Evolutionary conservation across 2,329 filamentous ascomycete genomes (phyloP), one percentile per base, ranked within the genome.

Genomic region (Fusarium sacchari): DNA sequence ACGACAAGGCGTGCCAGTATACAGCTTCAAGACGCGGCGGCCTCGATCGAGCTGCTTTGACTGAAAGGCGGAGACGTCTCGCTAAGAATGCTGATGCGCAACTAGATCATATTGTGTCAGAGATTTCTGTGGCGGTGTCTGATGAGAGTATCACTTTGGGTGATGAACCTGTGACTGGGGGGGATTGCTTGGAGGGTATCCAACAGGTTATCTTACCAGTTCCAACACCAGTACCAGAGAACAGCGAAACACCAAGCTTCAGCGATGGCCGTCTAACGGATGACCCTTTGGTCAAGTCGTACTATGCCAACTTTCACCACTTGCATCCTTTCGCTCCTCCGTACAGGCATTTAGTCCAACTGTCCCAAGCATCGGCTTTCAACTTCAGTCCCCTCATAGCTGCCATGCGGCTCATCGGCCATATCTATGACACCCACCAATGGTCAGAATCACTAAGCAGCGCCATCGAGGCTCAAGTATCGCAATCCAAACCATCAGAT

Each of bases 11-110:
- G 6, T 89, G 87, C 67, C 81, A 82, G 28, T 89, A 89, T 76
- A 82, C 87, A 52, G 85, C 86, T 71, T 88, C 86, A 18, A 83
- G 86, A 37, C 81, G 87, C 57, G 87, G 87, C 8, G 85, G 79
- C 65, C 81, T 75, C 57, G 83, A 75, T 70, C 77, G 78, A 37
- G 79, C 73, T 5, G 68, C 80, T 5, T 61, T 81, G 24, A 70
- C 76, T 3, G 78, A 73, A 9, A 74, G 79, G 30, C 79, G 80
- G 22, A 81, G 78, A 62, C 75, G 73, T 12, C 63, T 77, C 40
- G 75, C 77, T 7, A 30, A 15, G 1, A 47, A 24, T 6, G 26
- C 14, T 9, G 24, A n/a, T 26, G 0, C 0, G 0, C 22, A 24
- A 7, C 9, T 3, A 0, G 6, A 20, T 0, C 12, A 11, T 24